Evolutionary conservation across 805 yeast genomes (phyloP), one percentile per base, ranked within the genome.

Genomic region (Maudiozyma barnettii): DNA sequence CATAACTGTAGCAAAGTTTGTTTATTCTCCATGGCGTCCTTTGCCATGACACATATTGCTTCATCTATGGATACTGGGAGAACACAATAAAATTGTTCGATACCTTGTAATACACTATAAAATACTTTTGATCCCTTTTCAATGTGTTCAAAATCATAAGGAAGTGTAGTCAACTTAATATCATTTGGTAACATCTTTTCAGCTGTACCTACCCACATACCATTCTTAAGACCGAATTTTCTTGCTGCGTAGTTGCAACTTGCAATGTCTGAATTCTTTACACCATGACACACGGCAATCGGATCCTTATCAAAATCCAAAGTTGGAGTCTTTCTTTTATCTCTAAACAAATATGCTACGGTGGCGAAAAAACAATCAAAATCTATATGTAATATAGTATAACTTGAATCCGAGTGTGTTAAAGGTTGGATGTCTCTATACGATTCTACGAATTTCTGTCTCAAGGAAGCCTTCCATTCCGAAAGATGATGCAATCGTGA

Each of bases 341-440:
- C 71, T 0, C 84, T 82, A 14, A 66, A 70, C 46, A 80, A 65
- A 2, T 86, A 76, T 0, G 96, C 84, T 0, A 84, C 96, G 0
- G 95, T 75, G 2, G 90, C 97, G 66, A 91, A 91, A 58, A 93
- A 91, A 53, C 95, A 88, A 63, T 91, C 99, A 63, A 89, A 91
- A 62, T 91, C 99, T 31, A 91, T 73, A 62, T 91, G 97, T 46
- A 90, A 60, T 9, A 90, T 76, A 1, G 74, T 54, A 18, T 53
- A 41, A 37, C 22, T 37, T 19, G 23, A 18, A 16, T 19, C 13
- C 8, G 22, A 19, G 10, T 37, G 40, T 37, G 40, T 16, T 20
- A 37, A 21, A n/a, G 14, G 19, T 31, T 46, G 29, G 43, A 35
- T 20, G 6, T 45, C 45, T 29, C 47, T 20, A 35, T 35, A 35